Base-by-base conservation (phyloP, 345 rosid genomes). In the Ceriops zippeliana region DNA sequence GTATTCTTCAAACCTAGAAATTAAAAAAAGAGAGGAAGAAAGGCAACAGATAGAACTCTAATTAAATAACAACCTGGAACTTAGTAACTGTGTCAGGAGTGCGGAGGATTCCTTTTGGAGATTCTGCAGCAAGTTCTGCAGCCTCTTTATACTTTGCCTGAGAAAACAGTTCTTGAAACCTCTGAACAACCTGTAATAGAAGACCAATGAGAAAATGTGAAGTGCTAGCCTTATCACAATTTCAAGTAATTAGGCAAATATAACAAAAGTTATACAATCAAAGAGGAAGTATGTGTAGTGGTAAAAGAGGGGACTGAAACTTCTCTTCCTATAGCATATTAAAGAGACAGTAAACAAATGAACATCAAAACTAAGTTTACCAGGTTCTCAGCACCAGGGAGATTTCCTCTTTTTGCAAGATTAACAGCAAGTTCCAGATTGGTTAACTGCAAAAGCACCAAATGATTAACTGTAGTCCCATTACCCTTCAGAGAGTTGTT, bases 101-200 rank as follows among this genome's bases (percentile, higher is more conserved):
- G 53, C 99, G 89, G 52, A 96, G 96, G 66, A 92, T 82, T 68
- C 99, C 99, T 70, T 89, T 98, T 9, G 99, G 99, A 67, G 99
- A 92, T 78, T 96, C 97, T 60, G 99, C 97, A 79, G 99, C 99
- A 70, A 96, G 97, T 83, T 96, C 99, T 70, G 99, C 99, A 56
- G 99, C 99, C 83, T 96, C 99, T 77, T 96, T 92, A 76, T 96
- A 96, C 82, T 96, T 96, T 30, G 96, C 92, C 73, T 96, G 99
- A 70, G 98, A 92, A 76, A 96, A 96, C 22, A 92, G 78, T 74
- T 92, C 99, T 84, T 96, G 98, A 78, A 96, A 96, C 70, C 97
- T 93, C 86, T 96, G 96, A 63, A 87, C 96, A 81, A 96, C 99
- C 99, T 96, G 83, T 73, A 62, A 79, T 3, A 56, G 59, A 56